Evolutionary conservation across 2,329 filamentous ascomycete genomes (phyloP), one percentile per base, ranked within the genome.

Genomic region (Penicillium decumbens): DNA sequence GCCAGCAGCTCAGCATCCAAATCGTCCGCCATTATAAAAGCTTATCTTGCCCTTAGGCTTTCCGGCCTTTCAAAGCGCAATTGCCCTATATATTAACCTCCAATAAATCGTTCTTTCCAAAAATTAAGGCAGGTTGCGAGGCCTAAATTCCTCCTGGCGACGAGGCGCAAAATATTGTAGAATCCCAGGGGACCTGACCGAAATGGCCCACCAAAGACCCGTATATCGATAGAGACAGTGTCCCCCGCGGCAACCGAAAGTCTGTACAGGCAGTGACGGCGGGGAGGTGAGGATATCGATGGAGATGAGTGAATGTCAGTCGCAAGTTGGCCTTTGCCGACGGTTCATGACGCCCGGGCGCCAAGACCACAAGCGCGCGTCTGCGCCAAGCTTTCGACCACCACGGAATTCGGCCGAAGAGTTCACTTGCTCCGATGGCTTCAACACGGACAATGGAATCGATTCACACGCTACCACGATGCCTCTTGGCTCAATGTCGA

Each of bases 1-100:
- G 89, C 91, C 57, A 97, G 85, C 58, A 97, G 84, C 75, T 96
- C 92, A 63, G 92, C 90, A 68, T 97, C 92, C 59, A 96, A 81
- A 66, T 92, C 68, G 50, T 70, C 88, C 49, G 88, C 87, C 90
- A 95, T 95, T 64, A 57, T 79, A 57, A 64, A 60, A 61, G 27
- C 29, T 50, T 49, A 32, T 23, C 3, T 4, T 20, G 23, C 20
- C 43, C 25, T 24, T 38, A 25, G 30, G 27, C 37, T 38, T 30
- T 15, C 24, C n/a, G 20, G 18, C 33, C 32, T 25, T 13, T 9
- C 3, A 32, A 29, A 4, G 8, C 20, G 18, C 8, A 12, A 37
- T 37, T 4, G 33, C 33, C 10, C 5, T 49, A 49, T 33, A 44
- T 33, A 27, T 29, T 7, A n/a, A 20, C 27, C 24, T 8, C 18